Base-by-base conservation (phyloP, 208 protist genomes). In the Leishmania lainsoni region DNA sequence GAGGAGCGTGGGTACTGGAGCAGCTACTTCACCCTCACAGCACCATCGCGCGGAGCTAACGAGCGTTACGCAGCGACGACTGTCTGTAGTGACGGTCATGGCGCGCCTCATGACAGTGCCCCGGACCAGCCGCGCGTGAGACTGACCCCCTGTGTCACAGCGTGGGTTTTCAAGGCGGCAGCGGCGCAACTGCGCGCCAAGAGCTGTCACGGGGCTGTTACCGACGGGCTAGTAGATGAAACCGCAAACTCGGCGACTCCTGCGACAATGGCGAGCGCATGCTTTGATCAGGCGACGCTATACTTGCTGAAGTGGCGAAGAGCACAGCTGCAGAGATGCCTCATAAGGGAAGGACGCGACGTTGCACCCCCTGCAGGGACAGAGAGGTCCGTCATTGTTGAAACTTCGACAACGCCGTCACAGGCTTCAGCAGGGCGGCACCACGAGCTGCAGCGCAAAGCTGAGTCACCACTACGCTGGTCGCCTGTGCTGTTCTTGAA, bases 401-500 rank as follows among this genome's bases (percentile, higher is more conserved):
- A 52, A 69, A 32, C 12, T 4, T 42, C 63, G 66, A 71, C 39
- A 12, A 45, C 26, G 6, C 29, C 1, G 52, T 10, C 26, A 17
- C 42, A 20, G 35, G 22, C 51, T 14, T 26, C 42, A 9, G 63
- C n/a, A 6, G 32, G 66, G 42, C 20, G 35, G 54, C 52, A 26
- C 8, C 48, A 48, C 63, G 49, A 56, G 42, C 54, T 6, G 56
- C 63, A 26, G 5, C 48, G 16, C 52, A 22, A 65, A 4, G 17
- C 58, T 54, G 42, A 61, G 22, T 49, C 72, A 16, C 39, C 72
- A 35, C 17, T 45, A 52, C 74, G 81, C 63, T 87, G 86, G 83
- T 80, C 86, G 45, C 76, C 86, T n/a, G 76, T 89, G 22, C 61
- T 78, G 52, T 61, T 89, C 9, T 72, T 89, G 42, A 81, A 72